Evolutionary conservation across 805 yeast genomes (phyloP).

Genomic region (Candida oleophila): DNA sequence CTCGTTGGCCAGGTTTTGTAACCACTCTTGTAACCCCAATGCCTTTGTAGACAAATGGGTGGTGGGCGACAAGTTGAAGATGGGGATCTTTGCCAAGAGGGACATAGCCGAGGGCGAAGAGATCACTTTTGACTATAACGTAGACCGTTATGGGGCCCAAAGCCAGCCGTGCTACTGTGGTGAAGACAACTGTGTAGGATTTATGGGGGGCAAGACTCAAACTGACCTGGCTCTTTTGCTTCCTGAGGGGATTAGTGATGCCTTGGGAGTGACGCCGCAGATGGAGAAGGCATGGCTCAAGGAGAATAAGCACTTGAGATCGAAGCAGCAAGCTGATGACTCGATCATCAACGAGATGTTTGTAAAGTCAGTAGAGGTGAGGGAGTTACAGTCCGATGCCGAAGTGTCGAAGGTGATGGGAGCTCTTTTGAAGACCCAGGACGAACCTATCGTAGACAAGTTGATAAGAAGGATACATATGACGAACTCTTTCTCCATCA

Average conservation of each 20-base stretch:
- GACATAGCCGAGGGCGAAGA: slow-evolving; percentile 77
- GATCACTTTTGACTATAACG: slow-evolving; percentile 88
- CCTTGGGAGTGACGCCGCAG: slow-evolving; percentile 69
- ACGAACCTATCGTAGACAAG: slow-evolving; percentile 58
- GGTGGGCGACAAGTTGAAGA: slow-evolving; percentile 81
- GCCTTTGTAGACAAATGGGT: slow-evolving; percentile 97
- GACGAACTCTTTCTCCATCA: slow-evolving; percentile 50
- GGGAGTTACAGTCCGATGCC: slow-evolving; percentile 42
- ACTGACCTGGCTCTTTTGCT: slow-evolving; percentile 84
- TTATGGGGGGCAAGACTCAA: slow-evolving; percentile 95
- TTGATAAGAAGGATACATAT: slow-evolving; percentile 65
- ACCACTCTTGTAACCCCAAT: slow-evolving; percentile 94
- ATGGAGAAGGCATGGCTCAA: slow-evolving; percentile 74
- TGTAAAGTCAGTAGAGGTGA: slow-evolving; percentile 56
- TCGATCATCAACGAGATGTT: slow-evolving; percentile 63
- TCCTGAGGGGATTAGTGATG: slow-evolving; percentile 82
- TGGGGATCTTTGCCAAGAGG: slow-evolving; percentile 93
- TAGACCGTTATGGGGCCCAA: slow-evolving; percentile 92
- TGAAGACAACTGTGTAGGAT: slow-evolving; percentile 86
- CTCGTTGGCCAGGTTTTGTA: slow-evolving; percentile 84
- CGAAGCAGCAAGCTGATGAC: slow-evolving; percentile 52
- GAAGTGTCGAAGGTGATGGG: slow-evolving; percentile 81
- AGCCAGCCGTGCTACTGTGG: slow-evolving; percentile 96
- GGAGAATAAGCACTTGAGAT: slow-evolving; percentile 50
- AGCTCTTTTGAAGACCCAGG: slow-evolving; percentile 75